A percentile compares a stretch with the other conserved stretches of the same genome.
Conservation (phyloP, 2,329 filamentous ascomycete genomes). For the Apiospora arundinis region DNA sequence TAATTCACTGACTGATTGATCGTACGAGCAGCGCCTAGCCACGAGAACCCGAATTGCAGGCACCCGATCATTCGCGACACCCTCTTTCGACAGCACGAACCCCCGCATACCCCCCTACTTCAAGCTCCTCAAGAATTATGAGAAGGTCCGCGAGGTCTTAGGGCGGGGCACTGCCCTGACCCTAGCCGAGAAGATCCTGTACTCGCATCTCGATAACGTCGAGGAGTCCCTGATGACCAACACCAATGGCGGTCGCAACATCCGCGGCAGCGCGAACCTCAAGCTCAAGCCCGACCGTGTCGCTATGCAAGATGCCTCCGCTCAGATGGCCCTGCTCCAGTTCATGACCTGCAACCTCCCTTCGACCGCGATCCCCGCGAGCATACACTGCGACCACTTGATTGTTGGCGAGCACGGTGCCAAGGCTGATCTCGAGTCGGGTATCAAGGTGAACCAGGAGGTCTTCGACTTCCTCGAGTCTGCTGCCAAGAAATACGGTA, state of each 20-base stretch:
- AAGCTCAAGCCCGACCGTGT: slow-evolving; percentile 97
- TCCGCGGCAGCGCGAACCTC: slow-evolving; percentile 88
- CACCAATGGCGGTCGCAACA: slow-evolving; percentile 82
- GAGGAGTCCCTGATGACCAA: slow-evolving; percentile 86
- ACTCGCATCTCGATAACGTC: slow-evolving; percentile 88
- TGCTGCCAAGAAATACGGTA: slow-evolving; percentile 87
- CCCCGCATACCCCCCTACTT: slow-evolving; percentile 71
- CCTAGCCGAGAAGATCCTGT: slow-evolving; percentile 96
- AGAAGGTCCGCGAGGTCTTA: slow-evolving; percentile 26
- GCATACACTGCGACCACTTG: slow-evolving; percentile 98
- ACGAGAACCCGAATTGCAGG: slow-evolving; percentile 32
- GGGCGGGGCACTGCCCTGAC: slow-evolving; percentile 62
- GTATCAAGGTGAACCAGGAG: slow-evolving; percentile 92
- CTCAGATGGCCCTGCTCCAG: slow-evolving; percentile 97
- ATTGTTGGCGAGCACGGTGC: slow-evolving; percentile 95
- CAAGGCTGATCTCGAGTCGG: slow-evolving; percentile 81
- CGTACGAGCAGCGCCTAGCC: slow-evolving; percentile 33
- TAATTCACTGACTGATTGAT: background rate
- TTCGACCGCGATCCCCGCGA: slow-evolving; percentile 90
- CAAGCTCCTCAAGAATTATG: slow-evolving; percentile 44
- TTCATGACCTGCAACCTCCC: slow-evolving; percentile 97
- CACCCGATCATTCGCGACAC: slow-evolving; percentile 42
- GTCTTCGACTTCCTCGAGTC: slow-evolving; percentile 98
- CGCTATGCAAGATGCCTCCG: slow-evolving; percentile 98
- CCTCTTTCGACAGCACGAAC: slow-evolving; percentile 39